These are phyloP conservation scores for Lentinula lateritia DNA, from an alignment of 768 basidiomycete genomes.

Conservation along the genomic window DNA sequence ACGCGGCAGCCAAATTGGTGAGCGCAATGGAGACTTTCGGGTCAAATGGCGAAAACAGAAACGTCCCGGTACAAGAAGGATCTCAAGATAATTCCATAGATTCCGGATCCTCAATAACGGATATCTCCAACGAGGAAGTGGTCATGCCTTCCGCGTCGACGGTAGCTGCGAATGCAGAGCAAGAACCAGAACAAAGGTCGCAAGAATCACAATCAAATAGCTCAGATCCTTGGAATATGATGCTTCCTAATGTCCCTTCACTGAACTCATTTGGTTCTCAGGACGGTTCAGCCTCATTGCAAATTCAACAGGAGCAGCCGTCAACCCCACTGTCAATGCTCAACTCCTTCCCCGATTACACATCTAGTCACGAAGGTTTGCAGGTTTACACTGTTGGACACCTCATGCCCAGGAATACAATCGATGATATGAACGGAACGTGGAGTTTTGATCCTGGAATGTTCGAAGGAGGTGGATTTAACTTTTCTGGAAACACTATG, in stretches of 20 bases:
- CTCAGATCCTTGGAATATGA: conserved; percentile 1
- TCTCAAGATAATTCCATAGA: neutral
- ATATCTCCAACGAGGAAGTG: conserved; percentile 12
- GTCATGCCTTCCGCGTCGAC: conserved; percentile 3
- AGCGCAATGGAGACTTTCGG: conserved; percentile 10
- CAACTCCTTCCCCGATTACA: conserved; percentile 15
- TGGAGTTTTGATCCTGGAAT: conserved; percentile 50
- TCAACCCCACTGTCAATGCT: conserved; percentile 20
- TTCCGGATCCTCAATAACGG: neutral
- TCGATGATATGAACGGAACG: conserved; percentile 49
- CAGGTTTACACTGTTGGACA: conserved; percentile 82
- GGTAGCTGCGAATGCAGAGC: neutral
- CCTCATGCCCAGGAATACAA: conserved; percentile 51
- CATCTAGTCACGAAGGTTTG: conserved; percentile 50
- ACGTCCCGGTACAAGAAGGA: conserved; percentile 1
- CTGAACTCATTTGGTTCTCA: neutral
- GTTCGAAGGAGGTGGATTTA: conserved; percentile 13
- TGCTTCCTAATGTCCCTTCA: conserved; percentile 4
- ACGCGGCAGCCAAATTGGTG: conserved; percentile 7
- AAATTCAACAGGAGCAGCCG: conserved; percentile 15
- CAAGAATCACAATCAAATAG: neutral
- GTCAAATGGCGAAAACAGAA: conserved; percentile 10
- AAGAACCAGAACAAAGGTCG: neutral
- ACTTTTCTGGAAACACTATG: conserved; percentile 15
- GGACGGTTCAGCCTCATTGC: neutral